Percentiles rank a stretch among this genome's conserved stretches.
Conservation (phyloP, 306 rosid species). For the Prosopis cineraria region DNA sequence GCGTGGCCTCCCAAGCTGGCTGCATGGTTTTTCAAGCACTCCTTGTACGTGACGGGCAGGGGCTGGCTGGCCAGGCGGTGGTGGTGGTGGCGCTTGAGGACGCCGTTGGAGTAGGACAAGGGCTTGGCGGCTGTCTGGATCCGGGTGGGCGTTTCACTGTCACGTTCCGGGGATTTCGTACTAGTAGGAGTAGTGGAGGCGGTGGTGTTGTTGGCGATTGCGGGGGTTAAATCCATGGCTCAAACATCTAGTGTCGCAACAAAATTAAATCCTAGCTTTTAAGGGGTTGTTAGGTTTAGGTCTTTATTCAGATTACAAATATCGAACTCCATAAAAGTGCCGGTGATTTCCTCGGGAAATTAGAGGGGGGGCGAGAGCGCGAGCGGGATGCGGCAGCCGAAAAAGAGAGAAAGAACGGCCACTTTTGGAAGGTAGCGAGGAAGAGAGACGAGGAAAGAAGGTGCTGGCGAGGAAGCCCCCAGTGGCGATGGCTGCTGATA, state of each 20-base stretch:
- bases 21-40: slow-evolving; percentile 91
- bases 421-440: slow-evolving; percentile 20
- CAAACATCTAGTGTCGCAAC: slow-evolving; percentile 46
- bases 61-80: background rate
- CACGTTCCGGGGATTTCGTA: slow-evolving; percentile 73
- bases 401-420: background rate
- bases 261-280: slow-evolving; percentile 38
- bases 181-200: slow-evolving; percentile 24
- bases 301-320: slow-evolving; percentile 38
- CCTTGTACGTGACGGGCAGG: slow-evolving; percentile 56
- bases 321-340: slow-evolving; percentile 37
- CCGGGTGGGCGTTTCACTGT: slow-evolving; percentile 62
- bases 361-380: background rate
- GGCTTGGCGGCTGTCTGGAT: slow-evolving; percentile 58
- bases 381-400: background rate
- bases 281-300: slow-evolving; percentile 46
- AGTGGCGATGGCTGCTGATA: slow-evolving; percentile 78
- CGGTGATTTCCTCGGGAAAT: background rate
- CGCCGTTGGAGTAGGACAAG: slow-evolving; percentile 69
- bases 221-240: slow-evolving; percentile 62
- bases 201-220: slow-evolving; percentile 27
- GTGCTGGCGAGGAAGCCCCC: slow-evolving; percentile 40
- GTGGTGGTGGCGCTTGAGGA: slow-evolving; percentile 62
- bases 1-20: slow-evolving; percentile 88
- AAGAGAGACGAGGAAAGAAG: background rate